Base-by-base conservation (phyloP, 805 yeast genomes). In the Ogataea parapolymorpha region DNA sequence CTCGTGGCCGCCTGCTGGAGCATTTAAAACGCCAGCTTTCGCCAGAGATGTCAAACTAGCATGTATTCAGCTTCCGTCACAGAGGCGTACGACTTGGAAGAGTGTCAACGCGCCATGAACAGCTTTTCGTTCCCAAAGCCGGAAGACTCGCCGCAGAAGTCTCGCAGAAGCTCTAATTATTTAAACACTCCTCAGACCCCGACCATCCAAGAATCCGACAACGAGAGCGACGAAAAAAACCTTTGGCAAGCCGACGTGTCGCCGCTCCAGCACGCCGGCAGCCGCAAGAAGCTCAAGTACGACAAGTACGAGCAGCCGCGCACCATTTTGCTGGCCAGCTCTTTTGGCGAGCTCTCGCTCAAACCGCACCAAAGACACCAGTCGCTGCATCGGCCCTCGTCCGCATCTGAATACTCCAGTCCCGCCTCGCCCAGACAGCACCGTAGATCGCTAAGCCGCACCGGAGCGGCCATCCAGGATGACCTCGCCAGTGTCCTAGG, bases 361-460 rank as follows among this genome's bases (percentile, higher is more conserved):
- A 39, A 24, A 16, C 48, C 48, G 4, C 48, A 40, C 26, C 16
- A 16, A 17, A 44, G 32, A 30, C 45, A 41, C 28, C 39, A 27
- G 30, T 11, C 34, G 7, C 29, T 26, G 16, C 35, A 15, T 5
- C 26, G 37, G 15, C 28, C 43, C 17, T 26, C 32, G 11, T 14
- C 11, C 17, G 28, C 27, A 2, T 37, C 46, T 2, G 29, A 26
- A 3, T 13, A 15, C 7, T 39, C 41, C 16, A 29, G 32, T 7
- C 18, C 35, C 11, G 11, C 25, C 15, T 16, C 32, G 24, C 39
- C 38, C 11, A 44, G 34, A 27, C 42, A 32, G 17, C 51, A 48
- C 38, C 36, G 47, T 17, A 22, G 51, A 10, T 48, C 51, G 15
- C 30, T 37, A 15, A 48, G 51, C 25, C 42, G 39, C 17, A 41